These are phyloP conservation scores for Ilex aquifolium DNA, from an alignment of 257 asterid genomes.

Conservation along the genomic window DNA sequence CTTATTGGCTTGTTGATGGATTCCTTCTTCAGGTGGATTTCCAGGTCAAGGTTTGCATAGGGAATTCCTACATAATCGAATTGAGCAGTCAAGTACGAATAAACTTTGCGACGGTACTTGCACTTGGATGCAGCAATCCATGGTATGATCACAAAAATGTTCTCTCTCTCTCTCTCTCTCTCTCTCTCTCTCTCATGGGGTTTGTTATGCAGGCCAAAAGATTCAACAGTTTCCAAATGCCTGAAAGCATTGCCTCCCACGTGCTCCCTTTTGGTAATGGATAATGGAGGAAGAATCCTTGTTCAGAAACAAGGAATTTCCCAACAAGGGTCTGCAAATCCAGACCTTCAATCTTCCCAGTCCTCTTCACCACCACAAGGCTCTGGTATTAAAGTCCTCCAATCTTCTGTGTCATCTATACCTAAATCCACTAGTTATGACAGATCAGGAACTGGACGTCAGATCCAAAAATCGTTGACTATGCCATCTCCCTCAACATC, in stretches of 20 bases:
- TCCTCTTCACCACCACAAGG: slow-evolving; percentile 28
- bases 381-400: slow-evolving; percentile 5
- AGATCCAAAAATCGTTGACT: slow-evolving; percentile 46
- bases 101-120: slow-evolving; percentile 43
- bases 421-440: slow-evolving; percentile 30
- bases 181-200: background rate
- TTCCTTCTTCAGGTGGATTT: slow-evolving; percentile 53
- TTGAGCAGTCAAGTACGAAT: slow-evolving; percentile 61
- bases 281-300: slow-evolving; percentile 49
- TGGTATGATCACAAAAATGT: slow-evolving; percentile 13
- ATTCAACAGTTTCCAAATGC: slow-evolving; percentile 29
- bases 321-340: slow-evolving; percentile 46
- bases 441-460: slow-evolving; percentile 18
- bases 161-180: background rate
- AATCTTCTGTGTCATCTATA: slow-evolving; percentile 33
- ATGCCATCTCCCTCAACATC: slow-evolving; percentile 46
- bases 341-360: slow-evolving; percentile 19
- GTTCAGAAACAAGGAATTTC: slow-evolving; percentile 60
- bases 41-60: slow-evolving; percentile 61
- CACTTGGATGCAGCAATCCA: slow-evolving; percentile 27
- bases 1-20: background rate
- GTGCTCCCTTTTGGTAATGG: slow-evolving; percentile 65
- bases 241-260: slow-evolving; percentile 75
- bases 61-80: slow-evolving; percentile 46
- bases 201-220: slow-evolving; percentile 37